A percentile compares a stretch with the other conserved stretches of the same genome.
Conservation (phyloP, 2,329 filamentous ascomycete genomes). For the Paecilomyces formosus region DNA sequence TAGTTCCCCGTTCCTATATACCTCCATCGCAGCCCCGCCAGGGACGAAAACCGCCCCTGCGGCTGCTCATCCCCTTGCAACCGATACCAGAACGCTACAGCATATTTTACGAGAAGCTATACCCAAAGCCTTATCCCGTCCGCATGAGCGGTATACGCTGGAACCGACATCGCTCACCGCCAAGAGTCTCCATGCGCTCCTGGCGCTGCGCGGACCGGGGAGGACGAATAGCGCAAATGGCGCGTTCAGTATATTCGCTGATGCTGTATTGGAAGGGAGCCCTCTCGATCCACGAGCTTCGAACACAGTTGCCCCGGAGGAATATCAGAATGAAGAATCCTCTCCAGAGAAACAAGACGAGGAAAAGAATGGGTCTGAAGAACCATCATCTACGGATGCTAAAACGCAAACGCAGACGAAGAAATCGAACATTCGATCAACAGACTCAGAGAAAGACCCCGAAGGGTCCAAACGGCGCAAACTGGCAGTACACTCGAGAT, state of each 20-base stretch:
- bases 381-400: constrained; percentile 6
- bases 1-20: constrained; percentile 67
- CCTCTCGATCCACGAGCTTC: constrained; percentile 42
- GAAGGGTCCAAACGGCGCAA: constrained; percentile 50
- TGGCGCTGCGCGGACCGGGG: constrained; percentile 62
- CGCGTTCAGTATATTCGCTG: constrained; percentile 72
- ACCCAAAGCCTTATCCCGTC: constrained; percentile 71
- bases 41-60: constrained; percentile 22
- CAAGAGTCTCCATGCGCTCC: constrained; percentile 61
- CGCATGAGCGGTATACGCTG: constrained; percentile 64
- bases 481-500: constrained; percentile 59
- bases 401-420: background rate
- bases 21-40: constrained; percentile 34
- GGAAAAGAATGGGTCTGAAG: constrained; percentile 9
- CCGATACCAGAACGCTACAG: constrained; percentile 57
- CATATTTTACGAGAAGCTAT: constrained; percentile 70
- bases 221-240: constrained; percentile 66
- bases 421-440: constrained; percentile 4
- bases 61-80: constrained; percentile 25
- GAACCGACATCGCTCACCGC: constrained; percentile 61
- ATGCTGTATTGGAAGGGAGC: constrained; percentile 48
- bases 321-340: constrained; percentile 18
- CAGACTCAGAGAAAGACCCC: constrained; percentile 9
- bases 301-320: constrained; percentile 22
- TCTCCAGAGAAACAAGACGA: constrained; percentile 9